phyloP scores from a whole-genome alignment of 2,329 filamentous ascomycete species.

The Trichoderma sp. region DNA sequence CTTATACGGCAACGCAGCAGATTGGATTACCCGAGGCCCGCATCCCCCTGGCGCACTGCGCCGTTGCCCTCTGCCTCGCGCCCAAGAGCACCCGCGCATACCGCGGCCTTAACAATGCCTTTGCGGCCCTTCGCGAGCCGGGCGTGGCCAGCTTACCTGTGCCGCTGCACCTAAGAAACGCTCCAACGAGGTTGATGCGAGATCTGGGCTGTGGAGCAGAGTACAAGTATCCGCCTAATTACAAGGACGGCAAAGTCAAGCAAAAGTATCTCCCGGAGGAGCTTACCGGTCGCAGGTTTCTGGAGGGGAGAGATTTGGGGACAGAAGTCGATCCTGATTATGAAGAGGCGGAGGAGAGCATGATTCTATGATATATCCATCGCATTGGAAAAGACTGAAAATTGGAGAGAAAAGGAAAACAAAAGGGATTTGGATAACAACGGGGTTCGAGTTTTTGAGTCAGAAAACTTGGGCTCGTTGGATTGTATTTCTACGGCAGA shows the following conservation, averaged over 20 bases:
- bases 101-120: slow-evolving; percentile 75
- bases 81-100: slow-evolving; percentile 89
- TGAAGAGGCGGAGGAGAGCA: slow-evolving; percentile 41
- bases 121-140: slow-evolving; percentile 75
- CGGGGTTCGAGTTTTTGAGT: neutral
- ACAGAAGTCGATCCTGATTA: slow-evolving; percentile 72
- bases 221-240: slow-evolving; percentile 97
- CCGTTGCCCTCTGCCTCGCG: slow-evolving; percentile 75
- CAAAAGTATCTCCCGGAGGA: slow-evolving; percentile 89
- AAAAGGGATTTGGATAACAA: neutral
- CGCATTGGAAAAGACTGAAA: neutral
- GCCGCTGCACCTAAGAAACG: slow-evolving; percentile 85
- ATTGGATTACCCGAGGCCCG: slow-evolving; percentile 93
- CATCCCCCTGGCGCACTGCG: slow-evolving; percentile 85
- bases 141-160: slow-evolving; percentile 79
- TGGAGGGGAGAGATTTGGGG: slow-evolving; percentile 79
- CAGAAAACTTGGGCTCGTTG: neutral
- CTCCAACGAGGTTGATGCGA: slow-evolving; percentile 88
- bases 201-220: slow-evolving; percentile 86
- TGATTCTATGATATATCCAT: neutral
- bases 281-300: slow-evolving; percentile 67
- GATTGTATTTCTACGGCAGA: neutral
- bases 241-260: slow-evolving; percentile 72
- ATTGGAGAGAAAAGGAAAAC: neutral
- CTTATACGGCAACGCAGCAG: slow-evolving; percentile 85